Percentiles rank a stretch among this genome's conserved stretches.
Conservation (phyloP, 208 protist species). For the Crithidia sp. region DNA sequence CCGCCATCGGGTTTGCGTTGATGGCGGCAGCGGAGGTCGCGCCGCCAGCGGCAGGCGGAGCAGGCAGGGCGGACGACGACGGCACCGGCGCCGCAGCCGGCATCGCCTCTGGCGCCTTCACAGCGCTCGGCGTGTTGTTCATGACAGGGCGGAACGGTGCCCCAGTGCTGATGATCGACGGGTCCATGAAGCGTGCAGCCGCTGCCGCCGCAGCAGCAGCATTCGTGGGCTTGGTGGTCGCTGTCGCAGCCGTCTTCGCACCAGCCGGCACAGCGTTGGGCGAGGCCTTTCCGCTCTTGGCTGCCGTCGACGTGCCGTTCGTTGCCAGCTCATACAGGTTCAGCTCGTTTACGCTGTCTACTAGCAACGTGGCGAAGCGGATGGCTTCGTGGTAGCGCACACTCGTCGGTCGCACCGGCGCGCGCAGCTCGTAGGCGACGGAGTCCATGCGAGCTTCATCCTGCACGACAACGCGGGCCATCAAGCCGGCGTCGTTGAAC, state of each 20-base stretch:
- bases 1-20: constrained; percentile 25
- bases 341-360: constrained; percentile 39
- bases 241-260: too few species aligned
- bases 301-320: constrained; percentile 8
- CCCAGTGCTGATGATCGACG: constrained; percentile 43
- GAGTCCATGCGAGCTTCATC: constrained; percentile 30
- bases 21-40: constrained; percentile 25
- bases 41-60: not conserved
- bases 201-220: constrained; percentile 8
- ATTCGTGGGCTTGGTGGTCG: too few species aligned
- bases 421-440: constrained; percentile 44
- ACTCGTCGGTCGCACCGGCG: constrained; percentile 37
- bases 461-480: constrained; percentile 52
- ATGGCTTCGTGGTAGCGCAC: constrained; percentile 72
- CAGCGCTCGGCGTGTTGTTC: constrained; percentile 3
- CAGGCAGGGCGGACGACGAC: not conserved
- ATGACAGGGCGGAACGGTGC: constrained; percentile 25
- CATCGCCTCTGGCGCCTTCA: not conserved
- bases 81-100: not conserved
- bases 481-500: constrained; percentile 63
- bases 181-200: constrained; percentile 28
- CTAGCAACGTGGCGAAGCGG: constrained; percentile 47
- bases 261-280: too few species aligned
- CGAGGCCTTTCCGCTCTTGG: not conserved
- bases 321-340: constrained; percentile 54